Conservation (phyloP, 352 stramenopile species). For the Pythium scleroteichum region DNA sequence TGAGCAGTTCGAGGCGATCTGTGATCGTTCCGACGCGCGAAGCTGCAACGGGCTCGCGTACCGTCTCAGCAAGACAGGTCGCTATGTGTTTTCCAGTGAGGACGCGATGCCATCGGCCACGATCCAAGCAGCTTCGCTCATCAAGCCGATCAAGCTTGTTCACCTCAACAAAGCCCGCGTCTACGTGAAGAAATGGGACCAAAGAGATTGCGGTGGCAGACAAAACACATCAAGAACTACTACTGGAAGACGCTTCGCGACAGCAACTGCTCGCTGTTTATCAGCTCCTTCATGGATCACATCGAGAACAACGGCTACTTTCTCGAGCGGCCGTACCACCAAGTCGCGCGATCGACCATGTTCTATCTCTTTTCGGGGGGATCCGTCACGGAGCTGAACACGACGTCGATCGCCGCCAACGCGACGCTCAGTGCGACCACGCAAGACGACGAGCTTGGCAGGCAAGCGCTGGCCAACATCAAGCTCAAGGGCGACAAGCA, state of each 20-base stretch:
- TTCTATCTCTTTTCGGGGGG: constrained; percentile 19
- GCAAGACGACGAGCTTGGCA: background rate
- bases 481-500: constrained; percentile 22
- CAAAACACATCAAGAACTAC: constrained; percentile 1
- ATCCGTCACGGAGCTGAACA: constrained; percentile 13
- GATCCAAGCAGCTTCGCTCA: background rate
- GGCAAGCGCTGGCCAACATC: constrained; percentile 9
- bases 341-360: constrained; percentile 3
- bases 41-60: constrained; percentile 16
- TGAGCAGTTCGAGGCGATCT: background rate
- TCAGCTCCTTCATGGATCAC: constrained; percentile 16
- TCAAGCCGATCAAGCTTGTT: constrained; percentile 9
- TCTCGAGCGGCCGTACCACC: constrained; percentile 8
- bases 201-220: constrained; percentile 5
- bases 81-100: constrained; percentile 18
- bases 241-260: background rate
- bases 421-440: background rate
- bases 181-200: constrained; percentile 5
- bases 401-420: background rate
- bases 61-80: constrained; percentile 5
- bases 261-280: constrained; percentile 9
- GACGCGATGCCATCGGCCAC: constrained; percentile 13
- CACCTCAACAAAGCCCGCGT: constrained; percentile 11
- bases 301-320: constrained; percentile 12
- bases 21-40: background rate